Percentiles rank a stretch among this genome's conserved stretches.
phyloP scores from a whole-genome alignment of 23 red algal genomes.

The Gracilaria caudata region DNA sequence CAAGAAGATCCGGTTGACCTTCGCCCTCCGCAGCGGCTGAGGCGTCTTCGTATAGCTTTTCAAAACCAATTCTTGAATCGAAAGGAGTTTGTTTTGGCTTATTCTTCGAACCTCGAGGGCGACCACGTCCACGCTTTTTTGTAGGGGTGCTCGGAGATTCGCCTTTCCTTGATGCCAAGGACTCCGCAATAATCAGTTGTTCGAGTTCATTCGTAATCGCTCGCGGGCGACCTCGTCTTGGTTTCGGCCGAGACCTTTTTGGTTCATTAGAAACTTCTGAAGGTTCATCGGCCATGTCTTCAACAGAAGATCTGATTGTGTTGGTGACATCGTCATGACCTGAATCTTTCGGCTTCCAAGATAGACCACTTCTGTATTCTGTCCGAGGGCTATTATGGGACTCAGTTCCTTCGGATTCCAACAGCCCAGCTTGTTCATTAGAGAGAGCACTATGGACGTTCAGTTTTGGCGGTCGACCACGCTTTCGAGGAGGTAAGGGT shows the following conservation, averaged over 20 bases:
- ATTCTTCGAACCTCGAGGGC: conserved; percentile 29
- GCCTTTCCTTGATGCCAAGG: background rate
- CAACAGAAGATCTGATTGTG: background rate
- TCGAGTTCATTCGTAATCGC: background rate
- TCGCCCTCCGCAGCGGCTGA: background rate
- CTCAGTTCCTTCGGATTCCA: background rate
- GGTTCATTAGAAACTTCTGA: background rate
- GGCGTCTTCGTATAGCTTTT: no score
- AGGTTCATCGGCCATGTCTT: background rate
- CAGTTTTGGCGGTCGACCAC: background rate
- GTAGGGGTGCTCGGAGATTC: background rate
- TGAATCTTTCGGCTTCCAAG: background rate
- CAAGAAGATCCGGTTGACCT: background rate
- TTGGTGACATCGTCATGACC: background rate
- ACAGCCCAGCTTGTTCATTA: background rate
- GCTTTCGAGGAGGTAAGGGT: background rate
- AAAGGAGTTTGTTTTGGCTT: background rate
- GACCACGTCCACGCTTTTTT: conserved; percentile 21
- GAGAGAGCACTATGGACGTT: background rate
- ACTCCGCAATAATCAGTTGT: background rate
- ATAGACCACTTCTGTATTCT: background rate
- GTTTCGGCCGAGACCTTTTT: background rate
- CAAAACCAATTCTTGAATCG: background rate
- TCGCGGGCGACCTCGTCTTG: background rate
- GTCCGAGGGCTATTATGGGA: background rate